Base-by-base conservation (phyloP, 352 stramenopile genomes). In the Globisporangium orthogonon region DNA sequence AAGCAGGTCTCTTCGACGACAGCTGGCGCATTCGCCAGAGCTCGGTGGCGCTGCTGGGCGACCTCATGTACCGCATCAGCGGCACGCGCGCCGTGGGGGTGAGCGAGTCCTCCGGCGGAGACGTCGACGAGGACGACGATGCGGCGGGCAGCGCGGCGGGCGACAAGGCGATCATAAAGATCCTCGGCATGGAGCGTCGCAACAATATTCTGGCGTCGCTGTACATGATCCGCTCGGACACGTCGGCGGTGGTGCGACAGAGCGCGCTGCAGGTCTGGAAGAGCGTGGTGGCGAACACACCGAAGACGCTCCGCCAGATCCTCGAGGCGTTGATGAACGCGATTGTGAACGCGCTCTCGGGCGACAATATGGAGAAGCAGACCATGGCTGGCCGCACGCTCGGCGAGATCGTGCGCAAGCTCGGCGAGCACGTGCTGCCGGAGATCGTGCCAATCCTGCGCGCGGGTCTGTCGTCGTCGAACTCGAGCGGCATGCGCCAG, bases 1-100 rank as follows among this genome's bases (percentile, higher is more conserved):
- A 99, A 65, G 73, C 84, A 37, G 97, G 97, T 39, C 84, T 99
- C 41, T 95, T 96, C 52, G 95, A 99, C 69, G 92, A 98, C 62
- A 98, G 98, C 74, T 99, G 98, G 92, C 93, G 97, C 56, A 99
- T 99, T 60, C 88, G 98, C 51, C 89, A 99, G 69, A 98, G 94
- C 59, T 98, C 95, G 3, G 91, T 99, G 35, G 93, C 89, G 62
- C 71, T 99, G 29, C 80, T 99, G 37, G 97, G 89, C 51, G 87
- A 97, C 60, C 78, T 97, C 59, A 93, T 99, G 66, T 98, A 97
- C 71, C 95, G 98, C 65, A 95, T 99, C 65, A 98, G 97, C 66
- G 96, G 96, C 46, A 98, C 94, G 1, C 97, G 97, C 55, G 87
- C 96, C 6, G 81, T 98, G 33, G 91, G 86, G 40, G 49, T 89